Percentiles rank a stretch among this genome's conserved stretches.
phyloP scores from a whole-genome alignment of 2,329 filamentous ascomycete species.

The Venturia aucupariae region DNA sequence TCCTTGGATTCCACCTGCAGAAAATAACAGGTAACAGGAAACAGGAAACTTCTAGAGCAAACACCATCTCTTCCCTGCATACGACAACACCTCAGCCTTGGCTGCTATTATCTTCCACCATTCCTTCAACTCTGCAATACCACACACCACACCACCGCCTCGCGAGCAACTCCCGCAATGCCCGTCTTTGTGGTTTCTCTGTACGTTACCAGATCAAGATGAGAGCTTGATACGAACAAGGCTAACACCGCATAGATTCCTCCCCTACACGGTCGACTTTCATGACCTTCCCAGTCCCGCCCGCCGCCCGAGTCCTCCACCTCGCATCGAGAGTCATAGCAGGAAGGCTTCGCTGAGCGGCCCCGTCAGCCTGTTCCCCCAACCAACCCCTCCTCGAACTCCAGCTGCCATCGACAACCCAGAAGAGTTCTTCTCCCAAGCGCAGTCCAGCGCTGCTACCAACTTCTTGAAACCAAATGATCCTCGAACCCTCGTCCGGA shows the following conservation, averaged over 20 bases:
- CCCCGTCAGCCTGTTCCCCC: conserved; percentile 31
- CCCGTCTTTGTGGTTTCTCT: conserved; percentile 52
- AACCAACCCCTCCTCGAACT: conserved; percentile 33
- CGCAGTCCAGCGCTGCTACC: conserved; percentile 36
- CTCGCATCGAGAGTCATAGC: conserved; percentile 30
- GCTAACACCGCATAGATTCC: conserved; percentile 1
- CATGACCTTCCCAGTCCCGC: conserved; percentile 46
- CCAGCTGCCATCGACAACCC: conserved; percentile 29
- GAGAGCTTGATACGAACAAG: neutral
- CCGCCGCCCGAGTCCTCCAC: conserved; percentile 20
- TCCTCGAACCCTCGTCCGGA: conserved; percentile 51
- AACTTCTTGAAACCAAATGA: conserved; percentile 44
- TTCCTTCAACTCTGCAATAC: neutral
- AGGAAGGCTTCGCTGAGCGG: conserved; percentile 17
- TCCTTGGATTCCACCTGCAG: too few relatives aligned
- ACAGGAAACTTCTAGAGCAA: neutral
- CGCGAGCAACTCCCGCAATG: conserved; percentile 31
- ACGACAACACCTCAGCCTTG: neutral
- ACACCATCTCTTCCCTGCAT: neutral
- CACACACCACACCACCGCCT: too few relatives aligned
- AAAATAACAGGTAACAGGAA: neutral
- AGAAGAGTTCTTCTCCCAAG: conserved; percentile 38
- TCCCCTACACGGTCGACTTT: conserved; percentile 64
- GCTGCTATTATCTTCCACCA: neutral
- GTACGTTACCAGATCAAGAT: conserved; percentile 33